Evolutionary conservation across 2,329 filamentous ascomycete species (phyloP).

Genomic region (Paraphaeosphaeria sporulosa): DNA sequence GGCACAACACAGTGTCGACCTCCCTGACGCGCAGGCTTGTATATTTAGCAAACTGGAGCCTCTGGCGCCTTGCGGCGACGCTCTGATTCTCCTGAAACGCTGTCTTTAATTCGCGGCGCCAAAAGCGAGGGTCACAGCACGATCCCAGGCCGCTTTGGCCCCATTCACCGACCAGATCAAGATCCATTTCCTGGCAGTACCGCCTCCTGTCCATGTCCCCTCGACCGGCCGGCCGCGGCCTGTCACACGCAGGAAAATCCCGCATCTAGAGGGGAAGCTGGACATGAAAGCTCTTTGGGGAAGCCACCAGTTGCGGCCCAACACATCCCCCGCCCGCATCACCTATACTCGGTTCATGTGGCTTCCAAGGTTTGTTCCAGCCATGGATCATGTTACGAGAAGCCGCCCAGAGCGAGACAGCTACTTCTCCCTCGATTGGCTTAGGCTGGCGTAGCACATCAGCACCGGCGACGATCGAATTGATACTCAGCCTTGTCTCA

Average conservation of each 20-base stretch:
- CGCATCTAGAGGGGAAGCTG: conserved; percentile 1
- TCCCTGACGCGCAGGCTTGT: background rate
- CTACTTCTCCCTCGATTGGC: conserved; percentile 7
- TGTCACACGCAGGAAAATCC: background rate
- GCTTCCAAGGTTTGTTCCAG: background rate
- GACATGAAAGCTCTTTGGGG: background rate
- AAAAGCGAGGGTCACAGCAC: conserved; percentile 7
- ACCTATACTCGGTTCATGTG: background rate
- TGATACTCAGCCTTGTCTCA: conserved; percentile 12
- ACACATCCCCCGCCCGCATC: background rate
- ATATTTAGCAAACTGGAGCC: conserved; percentile 7
- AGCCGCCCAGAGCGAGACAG: background rate
- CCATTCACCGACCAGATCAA: conserved; percentile 6
- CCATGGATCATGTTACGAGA: background rate
- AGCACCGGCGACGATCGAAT: conserved; percentile 1
- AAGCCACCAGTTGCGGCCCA: background rate
- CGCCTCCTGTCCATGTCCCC: background rate
- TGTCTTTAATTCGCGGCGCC: background rate
- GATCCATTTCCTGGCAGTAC: conserved; percentile 1
- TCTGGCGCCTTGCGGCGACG: background rate
- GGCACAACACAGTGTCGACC: background rate
- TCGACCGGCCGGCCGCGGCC: background rate
- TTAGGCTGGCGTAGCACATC: conserved; percentile 1
- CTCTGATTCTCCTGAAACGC: conserved; percentile 1
- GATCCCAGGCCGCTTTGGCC: conserved; percentile 7